phyloP scores from a whole-genome alignment of 2,329 filamentous ascomycete species.

The Dactylella cylindrospora region DNA sequence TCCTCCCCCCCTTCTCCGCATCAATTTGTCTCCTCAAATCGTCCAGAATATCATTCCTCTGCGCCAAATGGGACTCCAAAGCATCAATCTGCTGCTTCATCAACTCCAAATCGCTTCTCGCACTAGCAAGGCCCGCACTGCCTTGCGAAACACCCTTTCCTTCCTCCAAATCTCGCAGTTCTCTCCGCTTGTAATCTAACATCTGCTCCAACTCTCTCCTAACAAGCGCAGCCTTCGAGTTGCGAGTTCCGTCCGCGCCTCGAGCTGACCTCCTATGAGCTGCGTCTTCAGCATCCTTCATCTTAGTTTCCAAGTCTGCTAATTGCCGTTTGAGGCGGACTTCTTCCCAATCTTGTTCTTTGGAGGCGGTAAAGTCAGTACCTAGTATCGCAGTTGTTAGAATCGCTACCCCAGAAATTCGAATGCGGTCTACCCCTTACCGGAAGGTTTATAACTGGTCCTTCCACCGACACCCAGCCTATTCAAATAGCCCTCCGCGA shows the following conservation, averaged over 20 bases:
- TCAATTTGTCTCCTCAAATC: constrained; percentile 81
- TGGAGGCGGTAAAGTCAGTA: constrained; percentile 83
- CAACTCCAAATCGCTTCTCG: constrained; percentile 81
- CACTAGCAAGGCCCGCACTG: constrained; percentile 67
- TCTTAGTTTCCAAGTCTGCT: constrained; percentile 82
- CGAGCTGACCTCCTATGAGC: constrained; percentile 64
- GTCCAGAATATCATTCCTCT: constrained; percentile 72
- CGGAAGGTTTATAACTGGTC: constrained; percentile 74
- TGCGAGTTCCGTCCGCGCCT: constrained; percentile 62
- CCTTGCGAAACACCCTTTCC: constrained; percentile 68
- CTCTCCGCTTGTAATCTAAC: constrained; percentile 87
- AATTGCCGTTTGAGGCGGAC: constrained; percentile 92
- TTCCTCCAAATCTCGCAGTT: constrained; percentile 72
- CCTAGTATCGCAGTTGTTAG: constrained; percentile 51
- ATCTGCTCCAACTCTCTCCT: constrained; percentile 93
- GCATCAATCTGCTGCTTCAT: constrained; percentile 95
- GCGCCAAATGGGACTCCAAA: constrained; percentile 76
- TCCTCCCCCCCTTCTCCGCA: constrained; percentile 68
- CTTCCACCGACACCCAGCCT: constrained; percentile 76
- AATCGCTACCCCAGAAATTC: background rate
- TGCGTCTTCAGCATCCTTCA: constrained; percentile 75
- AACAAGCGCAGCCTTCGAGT: constrained; percentile 83
- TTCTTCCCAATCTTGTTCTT: constrained; percentile 95
- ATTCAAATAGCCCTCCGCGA: constrained; percentile 93
- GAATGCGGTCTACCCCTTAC: constrained; percentile 13